These are phyloP conservation scores for Diplotaxis tenuifolia DNA, from an alignment of 345 rosid genomes.

Conservation along the genomic window DNA sequence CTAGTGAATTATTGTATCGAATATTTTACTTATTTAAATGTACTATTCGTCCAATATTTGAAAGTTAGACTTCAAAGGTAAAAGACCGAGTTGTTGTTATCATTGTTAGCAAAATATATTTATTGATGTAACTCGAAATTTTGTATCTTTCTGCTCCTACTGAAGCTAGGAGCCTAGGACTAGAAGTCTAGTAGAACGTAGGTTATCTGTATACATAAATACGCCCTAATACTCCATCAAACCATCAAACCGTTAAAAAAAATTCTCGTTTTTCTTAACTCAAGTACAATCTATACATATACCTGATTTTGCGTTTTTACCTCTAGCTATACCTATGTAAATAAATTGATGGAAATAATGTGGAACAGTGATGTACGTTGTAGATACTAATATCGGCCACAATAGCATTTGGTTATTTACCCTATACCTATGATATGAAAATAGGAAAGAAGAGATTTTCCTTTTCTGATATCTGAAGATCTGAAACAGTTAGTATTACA, in stretches of 20 bases:
- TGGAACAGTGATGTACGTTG: background rate
- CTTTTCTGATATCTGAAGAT: slow-evolving; percentile 30
- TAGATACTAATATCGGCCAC: background rate
- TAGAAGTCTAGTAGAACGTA: slow-evolving; percentile 24
- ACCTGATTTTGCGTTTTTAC: background rate
- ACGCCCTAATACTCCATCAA: background rate
- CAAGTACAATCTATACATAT: slow-evolving; percentile 7
- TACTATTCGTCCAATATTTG: background rate
- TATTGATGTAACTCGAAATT: slow-evolving; percentile 29
- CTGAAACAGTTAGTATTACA: slow-evolving; percentile 19
- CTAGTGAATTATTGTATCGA: background rate
- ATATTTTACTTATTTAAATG: background rate
- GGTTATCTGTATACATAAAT: slow-evolving; percentile 6
- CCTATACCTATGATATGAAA: slow-evolving; percentile 25
- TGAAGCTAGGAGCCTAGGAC: slow-evolving; percentile 33
- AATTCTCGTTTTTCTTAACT: background rate
- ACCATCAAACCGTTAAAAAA: background rate
- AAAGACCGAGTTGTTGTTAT: slow-evolving; percentile 33
- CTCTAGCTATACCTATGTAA: background rate
- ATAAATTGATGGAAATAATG: background rate
- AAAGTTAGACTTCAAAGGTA: background rate
- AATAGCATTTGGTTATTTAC: slow-evolving; percentile 9
- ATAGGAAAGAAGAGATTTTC: slow-evolving; percentile 32
- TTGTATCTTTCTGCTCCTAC: slow-evolving; percentile 34
- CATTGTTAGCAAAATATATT: slow-evolving; percentile 25